A percentile compares a stretch with the other conserved stretches of the same genome.
Conservation (phyloP, 306 rosid species). For the Spatholobus suberectus region DNA sequence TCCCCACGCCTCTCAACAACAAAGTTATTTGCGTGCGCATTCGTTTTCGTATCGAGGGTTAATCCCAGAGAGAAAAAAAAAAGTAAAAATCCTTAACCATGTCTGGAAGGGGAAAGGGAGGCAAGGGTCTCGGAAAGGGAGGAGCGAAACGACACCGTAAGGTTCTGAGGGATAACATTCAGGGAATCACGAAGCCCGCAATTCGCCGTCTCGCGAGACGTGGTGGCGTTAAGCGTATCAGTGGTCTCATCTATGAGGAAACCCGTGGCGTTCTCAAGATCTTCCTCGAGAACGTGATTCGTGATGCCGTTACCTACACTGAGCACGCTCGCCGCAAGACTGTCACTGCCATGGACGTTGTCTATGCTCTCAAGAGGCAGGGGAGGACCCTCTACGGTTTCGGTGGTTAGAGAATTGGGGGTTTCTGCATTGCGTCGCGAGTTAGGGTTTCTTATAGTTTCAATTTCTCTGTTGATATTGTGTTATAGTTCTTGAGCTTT, state of each 20-base stretch:
- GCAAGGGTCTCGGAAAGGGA: conserved; percentile 69
- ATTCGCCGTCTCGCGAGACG: conserved; percentile 67
- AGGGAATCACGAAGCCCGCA: conserved; percentile 66
- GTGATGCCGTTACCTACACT: conserved; percentile 65
- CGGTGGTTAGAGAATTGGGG: conserved; percentile 49
- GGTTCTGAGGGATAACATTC: conserved; percentile 69
- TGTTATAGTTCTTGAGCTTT: neutral
- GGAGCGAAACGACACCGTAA: conserved; percentile 73
- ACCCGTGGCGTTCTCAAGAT: conserved; percentile 67
- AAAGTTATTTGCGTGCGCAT: neutral
- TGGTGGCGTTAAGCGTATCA: conserved; percentile 67
- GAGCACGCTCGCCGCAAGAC: conserved; percentile 74
- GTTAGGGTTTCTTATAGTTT: neutral
- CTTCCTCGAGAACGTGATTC: conserved; percentile 63
- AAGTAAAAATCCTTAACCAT: neutral
- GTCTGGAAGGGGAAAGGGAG: conserved; percentile 81
- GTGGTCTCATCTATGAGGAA: conserved; percentile 65
- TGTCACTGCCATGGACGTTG: conserved; percentile 70
- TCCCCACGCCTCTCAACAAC: rapidly evolving
- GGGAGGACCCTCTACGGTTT: conserved; percentile 68
- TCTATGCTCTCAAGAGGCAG: conserved; percentile 68
- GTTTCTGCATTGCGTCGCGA: neutral
- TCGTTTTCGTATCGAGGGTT: neutral
- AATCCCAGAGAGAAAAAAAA: neutral
- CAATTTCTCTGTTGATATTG: conserved; percentile 13